Evolutionary conservation across 2,329 filamentous ascomycete genomes (phyloP).

Genomic region (Botryosphaeria agaves): DNA sequence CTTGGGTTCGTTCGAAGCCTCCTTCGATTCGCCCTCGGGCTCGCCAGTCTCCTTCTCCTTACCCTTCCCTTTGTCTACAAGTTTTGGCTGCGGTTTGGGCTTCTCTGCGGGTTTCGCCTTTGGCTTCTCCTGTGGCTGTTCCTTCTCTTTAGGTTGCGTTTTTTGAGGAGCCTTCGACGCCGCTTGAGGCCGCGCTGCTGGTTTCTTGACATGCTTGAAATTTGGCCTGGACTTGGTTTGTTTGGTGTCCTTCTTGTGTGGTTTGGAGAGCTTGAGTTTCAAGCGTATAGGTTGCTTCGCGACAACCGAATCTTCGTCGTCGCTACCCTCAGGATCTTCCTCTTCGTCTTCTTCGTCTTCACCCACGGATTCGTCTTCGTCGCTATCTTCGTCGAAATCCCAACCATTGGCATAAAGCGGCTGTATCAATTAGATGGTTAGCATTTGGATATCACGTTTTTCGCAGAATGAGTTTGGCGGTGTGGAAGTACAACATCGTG

Average conservation of each 20-base stretch:
- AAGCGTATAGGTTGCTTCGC: slow-evolving; percentile 5
- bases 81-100: slow-evolving; percentile 5
- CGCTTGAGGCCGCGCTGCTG: slow-evolving; percentile 4
- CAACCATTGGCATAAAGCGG: too few relatives aligned
- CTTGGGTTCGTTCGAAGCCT: slow-evolving; percentile 5
- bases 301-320: slow-evolving; percentile 8
- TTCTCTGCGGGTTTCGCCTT: slow-evolving; percentile 3
- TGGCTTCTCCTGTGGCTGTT: slow-evolving; percentile 1
- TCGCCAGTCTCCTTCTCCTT: slow-evolving; percentile 4
- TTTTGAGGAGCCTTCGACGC: slow-evolving; percentile 5
- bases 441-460: too few relatives aligned
- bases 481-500: too few relatives aligned
- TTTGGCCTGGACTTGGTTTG: too few relatives aligned
- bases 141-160: slow-evolving; percentile 3
- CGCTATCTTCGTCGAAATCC: slow-evolving; percentile 1
- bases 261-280: neutral
- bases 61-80: slow-evolving; percentile 3
- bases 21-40: too few relatives aligned
- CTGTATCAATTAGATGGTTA: too few relatives aligned
- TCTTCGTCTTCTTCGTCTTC: slow-evolving; percentile 23
- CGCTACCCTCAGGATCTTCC: slow-evolving; percentile 10
- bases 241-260: too few relatives aligned
- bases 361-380: slow-evolving; percentile 3
- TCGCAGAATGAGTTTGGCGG: too few relatives aligned
- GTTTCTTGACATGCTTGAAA: neutral